A percentile compares a stretch with the other conserved stretches of the same genome.
phyloP scores from a whole-genome alignment of 805 yeast genomes.

The Candida boleticola region DNA sequence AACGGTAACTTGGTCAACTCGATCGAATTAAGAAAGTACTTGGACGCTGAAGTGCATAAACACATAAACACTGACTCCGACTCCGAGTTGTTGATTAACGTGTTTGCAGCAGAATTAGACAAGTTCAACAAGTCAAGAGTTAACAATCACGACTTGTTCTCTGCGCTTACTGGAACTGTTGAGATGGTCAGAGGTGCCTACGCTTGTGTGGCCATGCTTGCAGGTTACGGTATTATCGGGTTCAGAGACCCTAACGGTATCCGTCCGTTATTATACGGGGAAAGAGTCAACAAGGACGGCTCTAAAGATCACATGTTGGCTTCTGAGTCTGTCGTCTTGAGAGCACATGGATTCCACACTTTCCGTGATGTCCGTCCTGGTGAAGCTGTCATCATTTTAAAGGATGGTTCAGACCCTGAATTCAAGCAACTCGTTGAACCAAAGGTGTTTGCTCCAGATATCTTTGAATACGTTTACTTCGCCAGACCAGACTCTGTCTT shows the following conservation, averaged over 20 bases:
- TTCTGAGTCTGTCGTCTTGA: constrained; percentile 90
- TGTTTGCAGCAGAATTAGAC: constrained; percentile 89
- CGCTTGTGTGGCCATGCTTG: constrained; percentile 91
- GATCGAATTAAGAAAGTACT: constrained; percentile 65
- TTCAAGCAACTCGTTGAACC: constrained; percentile 82
- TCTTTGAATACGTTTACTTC: constrained; percentile 95
- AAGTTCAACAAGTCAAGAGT: constrained; percentile 91
- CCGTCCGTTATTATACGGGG: constrained; percentile 87
- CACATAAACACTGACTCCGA: constrained; percentile 97
- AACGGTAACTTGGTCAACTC: constrained; percentile 95
- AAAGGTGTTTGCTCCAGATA: constrained; percentile 84
- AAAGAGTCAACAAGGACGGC: constrained; percentile 69
- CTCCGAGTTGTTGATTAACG: constrained; percentile 83
- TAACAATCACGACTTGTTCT: constrained; percentile 83
- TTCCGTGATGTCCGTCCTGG: constrained; percentile 90
- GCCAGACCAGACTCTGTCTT: constrained; percentile 96
- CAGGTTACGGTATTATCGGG: constrained; percentile 94
- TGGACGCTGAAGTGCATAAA: constrained; percentile 93
- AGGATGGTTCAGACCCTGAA: constrained; percentile 65
- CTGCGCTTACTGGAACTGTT: constrained; percentile 82
- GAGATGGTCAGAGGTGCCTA: constrained; percentile 90
- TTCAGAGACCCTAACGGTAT: constrained; percentile 98
- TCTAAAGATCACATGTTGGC: constrained; percentile 88
- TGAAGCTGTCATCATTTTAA: constrained; percentile 92
- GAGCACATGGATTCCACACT: constrained; percentile 81